These are phyloP conservation scores for Cajanus cajan DNA, from an alignment of 306 rosid genomes.

Conservation along the genomic window DNA sequence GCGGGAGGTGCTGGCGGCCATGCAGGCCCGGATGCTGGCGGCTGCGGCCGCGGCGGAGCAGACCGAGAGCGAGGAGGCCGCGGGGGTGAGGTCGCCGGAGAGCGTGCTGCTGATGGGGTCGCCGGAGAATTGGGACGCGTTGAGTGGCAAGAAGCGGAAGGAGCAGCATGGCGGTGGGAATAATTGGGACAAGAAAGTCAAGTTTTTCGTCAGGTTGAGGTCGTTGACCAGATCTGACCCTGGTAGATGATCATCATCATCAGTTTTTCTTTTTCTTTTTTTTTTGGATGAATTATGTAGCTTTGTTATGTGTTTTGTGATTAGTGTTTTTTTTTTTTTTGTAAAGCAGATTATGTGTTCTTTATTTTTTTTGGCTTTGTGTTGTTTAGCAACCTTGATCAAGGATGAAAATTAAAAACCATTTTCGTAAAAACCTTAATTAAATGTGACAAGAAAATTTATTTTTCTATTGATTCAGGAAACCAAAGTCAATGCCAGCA, in stretches of 20 bases:
- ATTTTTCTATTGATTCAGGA: too few relatives aligned
- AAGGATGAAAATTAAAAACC: too few relatives aligned
- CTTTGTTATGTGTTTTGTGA: neutral
- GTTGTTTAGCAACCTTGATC: too few relatives aligned
- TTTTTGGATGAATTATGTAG: neutral
- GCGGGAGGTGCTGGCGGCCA: constrained; percentile 62
- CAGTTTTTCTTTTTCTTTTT: neutral
- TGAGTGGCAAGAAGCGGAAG: constrained; percentile 56
- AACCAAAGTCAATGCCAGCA: too few relatives aligned
- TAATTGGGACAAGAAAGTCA: constrained; percentile 53
- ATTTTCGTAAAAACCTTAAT: too few relatives aligned
- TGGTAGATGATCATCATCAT: constrained; percentile 25
- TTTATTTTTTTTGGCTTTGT: too few relatives aligned
- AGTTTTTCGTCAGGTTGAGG: constrained; percentile 71
- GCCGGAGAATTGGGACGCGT: constrained; percentile 73
- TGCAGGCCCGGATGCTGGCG: constrained; percentile 55
- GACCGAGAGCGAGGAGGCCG: constrained; percentile 39
- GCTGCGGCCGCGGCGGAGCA: constrained; percentile 24
- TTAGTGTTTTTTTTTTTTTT: neutral
- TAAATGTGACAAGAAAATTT: too few relatives aligned
- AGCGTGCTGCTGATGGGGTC: constrained; percentile 72
- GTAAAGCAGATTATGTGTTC: too few relatives aligned
- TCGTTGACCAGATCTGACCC: constrained; percentile 88
- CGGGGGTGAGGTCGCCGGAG: constrained; percentile 63
- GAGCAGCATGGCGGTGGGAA: constrained; percentile 28